Conservation (phyloP, 2,329 filamentous ascomycete genomes). For the Mollisiaceae sp. region DNA sequence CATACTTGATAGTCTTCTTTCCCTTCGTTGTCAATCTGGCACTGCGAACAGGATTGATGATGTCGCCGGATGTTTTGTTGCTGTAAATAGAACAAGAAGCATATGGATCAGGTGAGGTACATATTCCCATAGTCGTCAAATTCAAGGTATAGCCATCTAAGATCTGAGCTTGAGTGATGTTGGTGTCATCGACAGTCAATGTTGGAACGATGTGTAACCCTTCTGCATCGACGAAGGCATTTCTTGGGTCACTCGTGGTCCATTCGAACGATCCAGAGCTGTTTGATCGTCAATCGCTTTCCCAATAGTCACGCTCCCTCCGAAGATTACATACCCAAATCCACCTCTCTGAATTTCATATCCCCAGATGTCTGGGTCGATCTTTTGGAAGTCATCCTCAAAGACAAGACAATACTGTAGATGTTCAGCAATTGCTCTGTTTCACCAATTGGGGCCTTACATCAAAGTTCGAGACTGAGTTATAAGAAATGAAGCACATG, state of each 20-base stretch:
- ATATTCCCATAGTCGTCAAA: slow-evolving; percentile 65
- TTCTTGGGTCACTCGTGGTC: slow-evolving; percentile 54
- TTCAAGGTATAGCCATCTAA: slow-evolving; percentile 57
- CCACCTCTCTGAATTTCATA: slow-evolving; percentile 49
- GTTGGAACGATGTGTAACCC: slow-evolving; percentile 59
- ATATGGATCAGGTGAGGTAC: slow-evolving; percentile 62
- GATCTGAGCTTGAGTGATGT: slow-evolving; percentile 47
- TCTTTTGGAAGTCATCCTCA: slow-evolving; percentile 52
- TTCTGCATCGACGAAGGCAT: slow-evolving; percentile 52
- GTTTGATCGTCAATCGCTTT: background rate
- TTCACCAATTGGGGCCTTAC: background rate
- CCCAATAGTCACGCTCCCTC: background rate
- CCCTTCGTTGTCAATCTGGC: slow-evolving; percentile 76
- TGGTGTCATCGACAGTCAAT: slow-evolving; percentile 49
- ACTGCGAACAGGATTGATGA: slow-evolving; percentile 77
- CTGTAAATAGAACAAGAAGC: slow-evolving; percentile 70
- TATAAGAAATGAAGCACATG: slow-evolving; percentile 22
- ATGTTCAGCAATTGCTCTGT: background rate
- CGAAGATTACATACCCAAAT: slow-evolving; percentile 27
- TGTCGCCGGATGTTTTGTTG: slow-evolving; percentile 77
- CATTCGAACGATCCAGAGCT: slow-evolving; percentile 57
- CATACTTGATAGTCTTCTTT: slow-evolving; percentile 74
- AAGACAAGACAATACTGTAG: slow-evolving; percentile 54
- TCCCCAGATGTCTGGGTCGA: slow-evolving; percentile 50
- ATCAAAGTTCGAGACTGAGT: slow-evolving; percentile 18